Evolutionary conservation across 2,329 filamentous ascomycete species (phyloP), one percentile per base, ranked within the genome.

Genomic region (Pseudogymnoascus sp.): DNA sequence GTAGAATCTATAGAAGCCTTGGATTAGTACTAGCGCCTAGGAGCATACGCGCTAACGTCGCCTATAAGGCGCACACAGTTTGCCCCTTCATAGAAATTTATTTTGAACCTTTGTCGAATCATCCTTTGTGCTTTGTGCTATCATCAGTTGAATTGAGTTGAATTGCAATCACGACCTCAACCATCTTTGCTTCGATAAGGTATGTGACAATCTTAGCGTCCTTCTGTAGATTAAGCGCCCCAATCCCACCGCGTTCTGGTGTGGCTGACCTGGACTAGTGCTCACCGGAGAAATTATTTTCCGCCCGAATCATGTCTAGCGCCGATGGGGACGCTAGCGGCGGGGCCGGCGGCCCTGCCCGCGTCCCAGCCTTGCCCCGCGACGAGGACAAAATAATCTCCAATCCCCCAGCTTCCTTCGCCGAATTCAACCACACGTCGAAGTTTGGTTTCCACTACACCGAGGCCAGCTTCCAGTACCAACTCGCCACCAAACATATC

Each of bases 401-500:
- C 25, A 55, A 55, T 16, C 49, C 49, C n/a, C 49, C 49, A 18
- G 3, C 2, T 7, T 6, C 8, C 4, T 55, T 55, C 9, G 49
- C 25, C 25, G 9, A 33, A 1, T 55, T 55, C n/a, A 12, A 33
- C 2, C 33, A 12, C 49, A 1, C 18, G 8, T 55, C 49, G 2
- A 1, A 2, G 3, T 2, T 6, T 0, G 49, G 49, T 7, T 55
- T 55, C 3, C 25, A 33, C 5, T 55, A 55, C 28, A 55, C n/a
- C n/a, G 28, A 55, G 28, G 25, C 4, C 2, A 55, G 49, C 49
- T 55, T 31, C 28, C n/a, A 55, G n/a, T n/a, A 5, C n/a, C 49
- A 55, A 14, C 4, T 31, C 9, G 61, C 64, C 3, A 35, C 63
- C 14, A 64, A 64, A 21, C 65, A 65, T 59, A 71, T 69, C 35